Evolutionary conservation across 805 yeast species (phyloP).

Genomic region (Phaffomyces opuntiae): DNA sequence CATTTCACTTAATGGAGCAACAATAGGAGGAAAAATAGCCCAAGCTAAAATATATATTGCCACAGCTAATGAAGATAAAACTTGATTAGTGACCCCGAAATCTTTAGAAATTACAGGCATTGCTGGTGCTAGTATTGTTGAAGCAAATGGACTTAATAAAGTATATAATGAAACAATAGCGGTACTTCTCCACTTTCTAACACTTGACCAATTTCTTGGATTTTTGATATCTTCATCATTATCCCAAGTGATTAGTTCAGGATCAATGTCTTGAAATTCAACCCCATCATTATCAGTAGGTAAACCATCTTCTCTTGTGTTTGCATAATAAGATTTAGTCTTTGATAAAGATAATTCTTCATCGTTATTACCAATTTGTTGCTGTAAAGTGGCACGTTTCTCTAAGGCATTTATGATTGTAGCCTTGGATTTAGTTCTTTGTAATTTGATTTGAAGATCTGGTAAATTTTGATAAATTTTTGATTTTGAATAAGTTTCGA

Average conservation of each 20-base stretch:
- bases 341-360: not conserved
- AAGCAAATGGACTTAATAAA: constrained; percentile 53
- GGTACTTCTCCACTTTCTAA: constrained; percentile 37
- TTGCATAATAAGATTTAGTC: constrained; percentile 11
- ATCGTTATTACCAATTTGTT: constrained; percentile 7
- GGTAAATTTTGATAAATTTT: constrained; percentile 33
- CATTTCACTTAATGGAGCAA: constrained; percentile 58
- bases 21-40: constrained; percentile 54
- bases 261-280: constrained; percentile 49
- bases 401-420: constrained; percentile 34
- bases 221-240: constrained; percentile 51
- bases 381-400: constrained; percentile 19
- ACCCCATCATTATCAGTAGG: constrained; percentile 38
- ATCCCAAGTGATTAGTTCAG: constrained; percentile 64
- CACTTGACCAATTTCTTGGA: constrained; percentile 56
- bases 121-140: constrained; percentile 59
- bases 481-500: constrained; percentile 15
- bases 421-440: constrained; percentile 36
- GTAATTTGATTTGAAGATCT: constrained; percentile 31
- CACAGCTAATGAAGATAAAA: constrained; percentile 40
- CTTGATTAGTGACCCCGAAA: constrained; percentile 34
- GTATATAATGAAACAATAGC: constrained; percentile 47
- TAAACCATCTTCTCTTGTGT: constrained; percentile 20
- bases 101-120: constrained; percentile 38
- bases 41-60: constrained; percentile 58